Conservation (phyloP, 306 rosid genomes). For the Cucurbita ficifolia region DNA sequence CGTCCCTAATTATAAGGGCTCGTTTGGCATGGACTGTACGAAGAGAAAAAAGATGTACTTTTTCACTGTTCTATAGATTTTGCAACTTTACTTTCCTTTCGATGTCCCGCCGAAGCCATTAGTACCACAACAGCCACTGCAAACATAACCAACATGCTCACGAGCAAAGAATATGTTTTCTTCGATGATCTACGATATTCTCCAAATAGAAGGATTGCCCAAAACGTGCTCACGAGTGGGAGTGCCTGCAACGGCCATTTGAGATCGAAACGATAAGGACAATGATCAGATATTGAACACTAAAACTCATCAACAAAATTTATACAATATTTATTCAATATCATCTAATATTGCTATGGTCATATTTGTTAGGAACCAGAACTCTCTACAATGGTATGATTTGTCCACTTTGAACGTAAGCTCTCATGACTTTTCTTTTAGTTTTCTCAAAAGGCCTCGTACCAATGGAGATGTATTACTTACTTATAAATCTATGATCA, state of each 20-base stretch:
- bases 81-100: constrained; percentile 18
- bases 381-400: too few species aligned
- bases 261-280: not conserved
- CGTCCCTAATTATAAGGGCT: not conserved
- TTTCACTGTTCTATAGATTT: not conserved
- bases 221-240: constrained; percentile 86
- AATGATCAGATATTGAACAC: not conserved
- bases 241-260: constrained; percentile 45
- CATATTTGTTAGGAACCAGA: not conserved
- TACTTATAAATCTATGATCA: too few species aligned
- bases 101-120: constrained; percentile 79
- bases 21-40: not conserved
- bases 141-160: constrained; percentile 63
- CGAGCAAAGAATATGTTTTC: constrained; percentile 51
- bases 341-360: not conserved
- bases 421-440: too few species aligned
- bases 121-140: constrained; percentile 55
- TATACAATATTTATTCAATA: not conserved
- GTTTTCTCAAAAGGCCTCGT: too few species aligned
- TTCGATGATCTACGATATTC: constrained; percentile 68
- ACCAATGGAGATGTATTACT: too few species aligned
- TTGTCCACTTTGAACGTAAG: too few species aligned
- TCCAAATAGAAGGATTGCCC: constrained; percentile 74
- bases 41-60: not conserved
- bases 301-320: too few species aligned